Base-by-base conservation (phyloP, 441 rosid genomes). In the Populus tomentosa region DNA sequence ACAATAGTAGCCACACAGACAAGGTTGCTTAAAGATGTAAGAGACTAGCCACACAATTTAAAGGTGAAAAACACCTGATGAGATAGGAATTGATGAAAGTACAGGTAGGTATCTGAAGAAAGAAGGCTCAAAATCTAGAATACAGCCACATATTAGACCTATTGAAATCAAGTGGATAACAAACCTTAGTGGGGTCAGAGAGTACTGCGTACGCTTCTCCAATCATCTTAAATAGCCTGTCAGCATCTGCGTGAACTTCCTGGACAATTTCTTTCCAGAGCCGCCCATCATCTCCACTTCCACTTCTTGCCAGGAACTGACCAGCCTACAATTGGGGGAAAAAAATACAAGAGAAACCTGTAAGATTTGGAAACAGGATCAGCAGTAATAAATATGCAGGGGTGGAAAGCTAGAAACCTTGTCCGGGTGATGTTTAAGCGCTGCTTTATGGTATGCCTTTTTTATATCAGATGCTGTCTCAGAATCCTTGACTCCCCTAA, bases 401-500 rank as follows among this genome's bases (percentile, higher is more conserved):
- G 21, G 64, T 28, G 8, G 13, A 59, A 65, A 11, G 53, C 24
- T 69, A 66, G 68, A 77, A 80, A 94, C 99, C 97, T 97, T 97
- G 89, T 97, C 99, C 8, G 99, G 99, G 82, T 97, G 99, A 87
- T 97, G 99, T 79, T 89, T 91, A 67, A 97, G 92, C 7, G 98
- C 99, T 71, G 98, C 99, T 85, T 92, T 94, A 50, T 91, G 90
- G 70, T 94, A 94, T 77, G 99, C 98, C 86, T 90, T 97, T 80
- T 97, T 97, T 35, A 97, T 89, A 70, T 97, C 98, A 80, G 97
- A 82, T 77, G 90, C 85, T 20, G 91, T 65, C 68, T 90, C 97
- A 28, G 92, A 87, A 71, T 79, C 73, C 85, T 89, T 92, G 71
- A 97, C 89, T 69, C 98, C 98, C 90, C 98, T 97, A 89, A 72